phyloP scores from a whole-genome alignment of 495 filamentous ascomycete species.

The Clohesyomyces aquaticus region DNA sequence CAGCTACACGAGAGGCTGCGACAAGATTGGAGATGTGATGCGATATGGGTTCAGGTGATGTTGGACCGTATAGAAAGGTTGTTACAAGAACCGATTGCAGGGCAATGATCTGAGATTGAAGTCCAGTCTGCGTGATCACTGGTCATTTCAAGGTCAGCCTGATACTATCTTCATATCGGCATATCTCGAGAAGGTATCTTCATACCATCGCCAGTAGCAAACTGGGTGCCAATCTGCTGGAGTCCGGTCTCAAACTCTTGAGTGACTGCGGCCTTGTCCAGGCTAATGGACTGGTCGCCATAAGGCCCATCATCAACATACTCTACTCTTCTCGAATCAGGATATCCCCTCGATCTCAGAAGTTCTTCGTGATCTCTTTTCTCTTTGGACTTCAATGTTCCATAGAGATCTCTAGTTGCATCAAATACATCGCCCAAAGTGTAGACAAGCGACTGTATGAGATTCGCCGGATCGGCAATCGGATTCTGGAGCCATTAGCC shows the following conservation, averaged over 20 bases:
- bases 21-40: constrained; percentile 31
- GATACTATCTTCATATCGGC: not conserved
- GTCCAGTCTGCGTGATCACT: constrained; percentile 35
- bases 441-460: constrained; percentile 33
- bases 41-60: constrained; percentile 36
- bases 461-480: constrained; percentile 27
- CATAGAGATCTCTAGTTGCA: constrained; percentile 32
- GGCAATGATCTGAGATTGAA: constrained; percentile 34
- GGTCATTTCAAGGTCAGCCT: not conserved
- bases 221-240: constrained; percentile 29
- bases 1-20: constrained; percentile 25
- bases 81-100: constrained; percentile 35
- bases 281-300: constrained; percentile 17
- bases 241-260: constrained; percentile 24
- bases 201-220: constrained; percentile 36
- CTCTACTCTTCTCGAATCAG: constrained; percentile 13
- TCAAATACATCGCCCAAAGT: constrained; percentile 30
- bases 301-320: constrained; percentile 24
- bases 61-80: constrained; percentile 37
- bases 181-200: not conserved
- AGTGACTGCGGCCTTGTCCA: constrained; percentile 35
- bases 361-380: constrained; percentile 31
- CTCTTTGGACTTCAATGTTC: constrained; percentile 29
- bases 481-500: constrained; percentile 28
- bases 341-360: constrained; percentile 27